Evolutionary conservation across 257 asterid species (phyloP).

Genomic region (Solanum virginianum): DNA sequence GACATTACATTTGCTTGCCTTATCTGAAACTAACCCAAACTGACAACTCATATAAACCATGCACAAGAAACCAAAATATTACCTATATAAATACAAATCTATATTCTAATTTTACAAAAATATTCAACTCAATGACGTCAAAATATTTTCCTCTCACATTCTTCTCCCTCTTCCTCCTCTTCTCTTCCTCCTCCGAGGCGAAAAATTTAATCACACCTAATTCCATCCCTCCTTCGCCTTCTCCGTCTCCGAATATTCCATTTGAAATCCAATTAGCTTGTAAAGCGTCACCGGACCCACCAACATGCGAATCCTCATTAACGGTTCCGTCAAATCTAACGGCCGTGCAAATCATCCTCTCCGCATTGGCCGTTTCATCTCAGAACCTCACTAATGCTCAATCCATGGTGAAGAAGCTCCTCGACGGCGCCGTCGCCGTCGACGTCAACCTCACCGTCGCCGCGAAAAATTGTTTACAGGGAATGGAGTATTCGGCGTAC

Average conservation of each 20-base stretch:
- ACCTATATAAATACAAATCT: neutral
- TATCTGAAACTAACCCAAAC: neutral
- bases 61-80: neutral
- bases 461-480: neutral
- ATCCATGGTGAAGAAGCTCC: neutral
- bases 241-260: neutral
- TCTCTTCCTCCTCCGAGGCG: neutral
- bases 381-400: neutral
- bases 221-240: neutral
- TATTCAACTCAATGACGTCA: neutral
- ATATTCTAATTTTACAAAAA: neutral
- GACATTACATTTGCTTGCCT: neutral
- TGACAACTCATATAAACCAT: neutral
- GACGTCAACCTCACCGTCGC: neutral
- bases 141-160: neutral
- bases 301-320: neutral
- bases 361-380: neutral
- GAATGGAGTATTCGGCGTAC: neutral
- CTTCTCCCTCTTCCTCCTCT: neutral
- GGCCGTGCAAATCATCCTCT: constrained; percentile 1
- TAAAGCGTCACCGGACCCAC: neutral
- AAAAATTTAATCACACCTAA: neutral
- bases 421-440: neutral
- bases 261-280: neutral
- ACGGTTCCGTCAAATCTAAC: neutral